Evolutionary conservation across 108 stramenopile genomes (phyloP), one percentile per base, ranked within the genome.

Genomic region (Discostella stelligeroides): DNA sequence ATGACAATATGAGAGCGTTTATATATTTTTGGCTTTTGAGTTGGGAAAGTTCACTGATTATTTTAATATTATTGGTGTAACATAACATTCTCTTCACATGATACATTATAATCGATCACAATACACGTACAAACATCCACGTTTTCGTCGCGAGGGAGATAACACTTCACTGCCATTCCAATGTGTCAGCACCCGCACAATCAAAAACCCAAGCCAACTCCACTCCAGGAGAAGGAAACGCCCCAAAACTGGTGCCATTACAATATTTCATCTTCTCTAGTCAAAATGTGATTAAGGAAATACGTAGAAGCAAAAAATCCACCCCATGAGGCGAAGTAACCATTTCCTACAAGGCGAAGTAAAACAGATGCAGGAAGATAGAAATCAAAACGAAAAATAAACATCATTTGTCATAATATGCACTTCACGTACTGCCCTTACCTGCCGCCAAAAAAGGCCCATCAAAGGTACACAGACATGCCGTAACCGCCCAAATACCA

Each of bases 291-390:
- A 38, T 67, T 59, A 14, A 62, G 61, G 63, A 68, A 76, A 60
- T 68, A 53, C 21, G 60, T 54, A 57, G 68, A 62, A 0, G 57
- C 25, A 34, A 86, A 18, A 38, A 79, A 68, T 27, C 75, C 82
- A 39, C 49, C 81, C 88, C 88, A 89, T 4, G 66, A 53, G 7
- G 84, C 88, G 70, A 89, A 89, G 59, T 86, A 89, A 15, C 88
- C 88, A 74, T 85, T 88, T 46, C 82, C 85, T 48, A 69, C 66
- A 55, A 27, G 39, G 30, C 23, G 5, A 12, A 49, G 23, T 1
- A 0, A 39, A 65, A 11, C 13, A 50, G 29, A 17, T 21, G 34
- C 15, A 46, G 23, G 27, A 50, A 7, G 25, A 50, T 7, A 46
- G 12, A 23, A 17, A 27, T 17, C 30, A 1, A 7, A 34, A 20